phyloP scores from a whole-genome alignment of 2,329 filamentous ascomycete species.

The Rhynchosporium graminicola region DNA sequence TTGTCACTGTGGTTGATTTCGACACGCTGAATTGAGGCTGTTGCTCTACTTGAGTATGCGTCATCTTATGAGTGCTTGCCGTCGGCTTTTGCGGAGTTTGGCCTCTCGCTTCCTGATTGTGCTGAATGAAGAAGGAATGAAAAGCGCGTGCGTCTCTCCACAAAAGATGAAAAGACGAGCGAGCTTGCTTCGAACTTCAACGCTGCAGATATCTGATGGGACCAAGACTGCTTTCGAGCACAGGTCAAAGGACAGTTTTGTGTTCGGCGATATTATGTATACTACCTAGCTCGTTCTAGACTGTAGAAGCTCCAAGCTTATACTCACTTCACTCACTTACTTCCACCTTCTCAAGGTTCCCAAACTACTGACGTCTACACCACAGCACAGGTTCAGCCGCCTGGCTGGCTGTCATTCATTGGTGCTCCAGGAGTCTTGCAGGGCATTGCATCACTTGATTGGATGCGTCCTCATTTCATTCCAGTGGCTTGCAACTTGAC shows the following conservation, averaged over 20 bases:
- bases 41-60: conserved; percentile 6
- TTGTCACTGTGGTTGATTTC: conserved; percentile 16
- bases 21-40: conserved; percentile 11
- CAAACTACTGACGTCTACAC: background rate
- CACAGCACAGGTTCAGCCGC: background rate
- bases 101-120: background rate
- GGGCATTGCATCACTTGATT: conserved; percentile 14
- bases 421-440: conserved; percentile 19
- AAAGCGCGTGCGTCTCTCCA: background rate
- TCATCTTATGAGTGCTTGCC: background rate
- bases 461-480: conserved; percentile 8
- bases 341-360: background rate
- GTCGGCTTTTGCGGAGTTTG: background rate
- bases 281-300: background rate
- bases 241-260: background rate
- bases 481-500: conserved; percentile 9
- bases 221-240: background rate
- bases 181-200: background rate
- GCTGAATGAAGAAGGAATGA: no score
- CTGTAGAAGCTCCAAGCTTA: conserved; percentile 2
- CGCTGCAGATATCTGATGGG: background rate
- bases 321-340: conserved; percentile 5
- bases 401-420: background rate
- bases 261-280: no score
- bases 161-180: background rate